A percentile compares a stretch with the other conserved stretches of the same genome.
phyloP scores from a whole-genome alignment of 805 yeast genomes.

The Starmerella roubikii region DNA sequence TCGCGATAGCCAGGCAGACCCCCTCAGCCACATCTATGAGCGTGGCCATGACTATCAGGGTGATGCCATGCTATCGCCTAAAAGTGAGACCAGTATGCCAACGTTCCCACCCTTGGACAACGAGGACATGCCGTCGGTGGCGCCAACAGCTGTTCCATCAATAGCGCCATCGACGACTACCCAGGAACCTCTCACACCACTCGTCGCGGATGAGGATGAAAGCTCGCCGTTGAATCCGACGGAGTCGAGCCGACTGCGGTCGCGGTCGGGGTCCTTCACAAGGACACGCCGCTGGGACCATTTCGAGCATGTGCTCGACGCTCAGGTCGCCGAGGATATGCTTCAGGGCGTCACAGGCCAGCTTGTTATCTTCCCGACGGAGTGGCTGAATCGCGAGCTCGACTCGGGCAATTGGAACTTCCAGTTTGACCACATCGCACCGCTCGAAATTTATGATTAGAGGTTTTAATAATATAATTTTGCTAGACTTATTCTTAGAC shows the following conservation, averaged over 20 bases:
- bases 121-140: too few relatives aligned
- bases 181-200: too few relatives aligned
- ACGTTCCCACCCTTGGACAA: too few relatives aligned
- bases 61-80: too few relatives aligned
- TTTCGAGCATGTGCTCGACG: conserved; percentile 43
- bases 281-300: conserved; percentile 20
- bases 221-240: conserved; percentile 1
- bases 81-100: too few relatives aligned
- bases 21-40: too few relatives aligned
- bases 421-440: conserved; percentile 85
- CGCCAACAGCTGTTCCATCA: too few relatives aligned
- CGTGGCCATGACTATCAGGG: too few relatives aligned
- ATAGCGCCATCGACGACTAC: too few relatives aligned
- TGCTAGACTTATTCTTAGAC: background rate
- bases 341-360: conserved; percentile 69
- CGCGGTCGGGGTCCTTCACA: conserved; percentile 4
- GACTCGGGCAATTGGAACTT: conserved; percentile 88
- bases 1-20: too few relatives aligned
- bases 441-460: conserved; percentile 84
- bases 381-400: conserved; percentile 78
- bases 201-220: too few relatives aligned
- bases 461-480: background rate
- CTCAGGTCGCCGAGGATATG: conserved; percentile 62
- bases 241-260: conserved; percentile 4
- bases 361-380: conserved; percentile 78